Conservation (phyloP, 164 flowering plant genomes). For the Macadamia tetraphylla region DNA sequence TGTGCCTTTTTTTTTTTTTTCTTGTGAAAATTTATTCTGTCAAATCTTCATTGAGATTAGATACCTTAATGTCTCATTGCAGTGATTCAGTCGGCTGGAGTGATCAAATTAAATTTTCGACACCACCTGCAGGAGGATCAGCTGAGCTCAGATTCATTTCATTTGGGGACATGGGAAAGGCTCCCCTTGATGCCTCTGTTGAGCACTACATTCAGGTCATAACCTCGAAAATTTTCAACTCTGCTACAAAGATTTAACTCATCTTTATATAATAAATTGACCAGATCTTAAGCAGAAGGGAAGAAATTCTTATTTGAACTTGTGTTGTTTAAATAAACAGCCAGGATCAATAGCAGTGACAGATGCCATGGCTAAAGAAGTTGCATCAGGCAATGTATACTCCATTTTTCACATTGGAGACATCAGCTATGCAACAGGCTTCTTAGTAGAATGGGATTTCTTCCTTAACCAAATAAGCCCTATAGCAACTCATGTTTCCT, state of each 20-base stretch:
- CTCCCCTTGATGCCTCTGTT: constrained; percentile 63
- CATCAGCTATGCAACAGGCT: constrained; percentile 70
- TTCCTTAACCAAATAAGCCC: constrained; percentile 67
- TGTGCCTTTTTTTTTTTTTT: neutral
- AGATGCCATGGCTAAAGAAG: constrained; percentile 57
- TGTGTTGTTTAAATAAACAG: constrained; percentile 19
- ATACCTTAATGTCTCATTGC: neutral
- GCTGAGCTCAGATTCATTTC: constrained; percentile 53
- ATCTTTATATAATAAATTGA: too few relatives aligned
- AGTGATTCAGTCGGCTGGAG: constrained; percentile 40
- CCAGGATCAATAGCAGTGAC: constrained; percentile 74
- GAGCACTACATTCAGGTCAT: constrained; percentile 89
- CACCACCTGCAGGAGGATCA: constrained; percentile 80
- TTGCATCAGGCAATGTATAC: constrained; percentile 48
- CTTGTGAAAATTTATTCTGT: neutral
- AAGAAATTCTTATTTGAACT: too few relatives aligned
- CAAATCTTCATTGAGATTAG: too few relatives aligned
- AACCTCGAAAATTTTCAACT: too few relatives aligned
- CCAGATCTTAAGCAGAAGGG: too few relatives aligned
- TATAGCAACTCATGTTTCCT: constrained; percentile 7
- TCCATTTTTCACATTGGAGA: constrained; percentile 28
- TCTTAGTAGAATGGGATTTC: too few relatives aligned
- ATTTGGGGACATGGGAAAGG: constrained; percentile 92
- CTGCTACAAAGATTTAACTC: neutral
- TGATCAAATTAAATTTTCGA: constrained; percentile 38